phyloP scores from a whole-genome alignment of 2,329 filamentous ascomycete genomes.

The Nemania sp. region DNA sequence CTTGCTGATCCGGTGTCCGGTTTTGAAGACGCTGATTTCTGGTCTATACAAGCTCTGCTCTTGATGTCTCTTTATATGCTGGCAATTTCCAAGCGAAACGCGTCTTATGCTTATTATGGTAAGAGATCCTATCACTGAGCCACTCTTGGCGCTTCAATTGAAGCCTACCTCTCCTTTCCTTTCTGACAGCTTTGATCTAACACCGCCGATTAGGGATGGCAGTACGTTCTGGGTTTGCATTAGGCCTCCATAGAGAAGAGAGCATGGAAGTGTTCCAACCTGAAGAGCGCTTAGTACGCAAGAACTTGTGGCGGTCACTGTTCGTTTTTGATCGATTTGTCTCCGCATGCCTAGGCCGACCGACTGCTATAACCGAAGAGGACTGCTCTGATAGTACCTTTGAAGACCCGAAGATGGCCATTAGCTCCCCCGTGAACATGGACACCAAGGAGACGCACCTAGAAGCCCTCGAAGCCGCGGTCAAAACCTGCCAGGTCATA shows the following conservation, averaged over 20 bases:
- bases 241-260: slow-evolving; percentile 73
- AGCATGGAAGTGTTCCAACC: slow-evolving; percentile 65
- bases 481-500: slow-evolving; percentile 69
- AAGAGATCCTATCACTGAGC: slow-evolving; percentile 41
- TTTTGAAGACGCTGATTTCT: slow-evolving; percentile 72
- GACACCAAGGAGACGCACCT: slow-evolving; percentile 48
- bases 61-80: slow-evolving; percentile 75
- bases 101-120: slow-evolving; percentile 72
- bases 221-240: slow-evolving; percentile 70
- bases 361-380: slow-evolving; percentile 70
- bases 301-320: slow-evolving; percentile 73
- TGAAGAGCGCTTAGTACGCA: slow-evolving; percentile 61
- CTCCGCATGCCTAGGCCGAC: slow-evolving; percentile 71
- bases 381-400: slow-evolving; percentile 68
- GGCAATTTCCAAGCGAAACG: slow-evolving; percentile 70
- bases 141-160: neutral
- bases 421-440: slow-evolving; percentile 29
- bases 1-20: slow-evolving; percentile 60
- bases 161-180: neutral
- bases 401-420: slow-evolving; percentile 28
- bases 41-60: slow-evolving; percentile 72
- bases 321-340: slow-evolving; percentile 74
- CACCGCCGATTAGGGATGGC: slow-evolving; percentile 66
- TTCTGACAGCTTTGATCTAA: slow-evolving; percentile 18
- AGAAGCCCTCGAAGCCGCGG: slow-evolving; percentile 63